A percentile compares a stretch with the other conserved stretches of the same genome.
Evolutionary conservation across 2,329 filamentous ascomycete species (phyloP).

Genomic region (Sarocladium strictum): DNA sequence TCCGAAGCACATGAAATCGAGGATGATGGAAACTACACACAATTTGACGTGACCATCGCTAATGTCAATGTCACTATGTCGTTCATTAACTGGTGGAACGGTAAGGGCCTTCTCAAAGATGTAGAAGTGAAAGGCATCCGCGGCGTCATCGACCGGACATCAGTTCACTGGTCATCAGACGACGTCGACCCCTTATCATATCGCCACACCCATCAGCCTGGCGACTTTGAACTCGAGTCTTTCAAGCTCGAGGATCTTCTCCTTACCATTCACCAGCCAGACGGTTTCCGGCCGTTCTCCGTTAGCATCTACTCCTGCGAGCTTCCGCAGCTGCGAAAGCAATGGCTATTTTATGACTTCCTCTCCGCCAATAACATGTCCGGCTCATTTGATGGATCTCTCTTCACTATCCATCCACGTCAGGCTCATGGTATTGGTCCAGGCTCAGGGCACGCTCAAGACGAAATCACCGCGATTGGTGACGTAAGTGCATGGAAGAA

Average conservation of each 20-base stretch:
- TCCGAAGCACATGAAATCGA: constrained; percentile 28
- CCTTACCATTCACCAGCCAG: constrained; percentile 85
- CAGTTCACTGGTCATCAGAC: constrained; percentile 61
- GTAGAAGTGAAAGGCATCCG: constrained; percentile 92
- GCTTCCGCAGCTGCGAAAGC: constrained; percentile 84
- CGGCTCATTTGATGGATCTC: constrained; percentile 87
- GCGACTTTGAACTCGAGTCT: constrained; percentile 93
- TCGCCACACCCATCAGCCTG: constrained; percentile 78
- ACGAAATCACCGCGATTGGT: constrained; percentile 49
- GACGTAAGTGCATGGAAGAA: constrained; percentile 85
- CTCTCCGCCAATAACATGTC: constrained; percentile 93
- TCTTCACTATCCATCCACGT: constrained; percentile 94
- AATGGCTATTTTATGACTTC: constrained; percentile 98
- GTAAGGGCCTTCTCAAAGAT: constrained; percentile 83
- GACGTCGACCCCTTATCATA: constrained; percentile 78
- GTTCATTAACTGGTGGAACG: constrained; percentile 99
- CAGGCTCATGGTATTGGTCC: constrained; percentile 68
- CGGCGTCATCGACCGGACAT: constrained; percentile 86
- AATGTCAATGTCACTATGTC: constrained; percentile 95
- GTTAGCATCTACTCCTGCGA: constrained; percentile 96
- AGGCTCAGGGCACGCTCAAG: constrained; percentile 52
- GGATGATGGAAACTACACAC: constrained; percentile 95
- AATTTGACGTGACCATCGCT: constrained; percentile 92
- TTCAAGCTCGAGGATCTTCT: constrained; percentile 95
- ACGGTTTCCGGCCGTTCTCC: constrained; percentile 86